Base-by-base conservation (phyloP, 2,329 filamentous ascomycete genomes). In the Botrytis deweyae region DNA sequence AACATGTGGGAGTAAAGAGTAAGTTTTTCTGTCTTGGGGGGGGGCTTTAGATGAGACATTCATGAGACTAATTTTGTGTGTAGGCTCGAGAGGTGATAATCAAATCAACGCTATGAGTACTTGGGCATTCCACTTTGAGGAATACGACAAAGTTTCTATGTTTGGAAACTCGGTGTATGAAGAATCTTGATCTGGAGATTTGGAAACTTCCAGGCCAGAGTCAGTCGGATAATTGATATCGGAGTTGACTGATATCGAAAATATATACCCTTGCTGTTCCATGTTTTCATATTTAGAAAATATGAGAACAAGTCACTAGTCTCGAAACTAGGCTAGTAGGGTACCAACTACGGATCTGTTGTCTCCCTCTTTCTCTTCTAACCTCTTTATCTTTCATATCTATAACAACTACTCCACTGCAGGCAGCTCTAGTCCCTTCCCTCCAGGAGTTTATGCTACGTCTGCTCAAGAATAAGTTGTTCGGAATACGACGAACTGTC, bases 121-220 rank as follows among this genome's bases (percentile, higher is more conserved):
- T 29, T 78, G 75, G 75, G 74, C 75, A 14, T 76, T 78, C 59
- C 70, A 59, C 25, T 77, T 77, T 64, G 76, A 78, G 59, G 63
- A 64, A 65, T 76, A 75, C 42, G 66, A 78, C 38, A 59, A 64
- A 40, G 61, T 64, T 64, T 29, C 61, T 12, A 20, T 64, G 25
- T 22, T 64, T 33, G 14, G n/a, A 58, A 58, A 58, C n/a, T 58
- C n/a, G 14, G n/a, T 58, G 3, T 33, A 29, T 58, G n/a, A 58
- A 58, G 52, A 58, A 58, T 29, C n/a, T 33, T 58, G 52, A 58
- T 58, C 52, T 58, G 7, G 6, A 18, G 2, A 29, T 18, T 1
- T 58, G 52, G 12, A 18, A 58, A 29, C 14, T 58, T 29, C n/a
- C 52, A 58, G 14, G n/a, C 52, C 52, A 18, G n/a, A 18, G 7